Evolutionary conservation across 164 flowering plant genomes (phyloP), one percentile per base, ranked within the genome.

Genomic region (Brasenia schreberi): DNA sequence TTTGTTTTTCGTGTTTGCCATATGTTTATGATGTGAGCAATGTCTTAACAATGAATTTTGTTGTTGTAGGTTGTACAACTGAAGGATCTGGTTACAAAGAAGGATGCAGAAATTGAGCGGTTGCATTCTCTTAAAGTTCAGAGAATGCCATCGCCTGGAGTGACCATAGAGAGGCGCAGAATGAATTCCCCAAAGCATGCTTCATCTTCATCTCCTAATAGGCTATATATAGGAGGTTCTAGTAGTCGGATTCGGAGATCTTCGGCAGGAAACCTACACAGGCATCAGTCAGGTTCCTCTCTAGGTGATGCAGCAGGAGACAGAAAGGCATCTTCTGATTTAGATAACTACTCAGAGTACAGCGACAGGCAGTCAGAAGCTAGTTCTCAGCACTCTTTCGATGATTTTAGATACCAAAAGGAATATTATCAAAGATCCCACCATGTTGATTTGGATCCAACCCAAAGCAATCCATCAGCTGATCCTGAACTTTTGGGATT

Each of bases 61-160:
- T 9, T 49, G 10, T 49, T 75, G 61, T 79, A 94, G 98, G 88
- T 94, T 64, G 81, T 88, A 64, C 78, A 90, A 69, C 92, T 91
- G 7, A 91, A 83, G 70, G 96, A 94, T 75, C 79, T 78, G 43
- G 84, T 94, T 62, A 75, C 89, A 0, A 87, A 80, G 71, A 94
- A 86, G 72, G 98, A 94, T 67, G 95, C 85, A 52, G 97, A 94
- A 82, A 91, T 94, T 53, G 96, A 85, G 72, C 74, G 83, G 63
- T 65, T 90, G 73, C 93, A 84, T 56, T 68, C 82, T 61, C 80
- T 79, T 19, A 86, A 77, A 74, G 86, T 85, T 73, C 77, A 68
- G 1, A 87, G 81, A 77, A 77, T 69, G 52, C 77, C 62, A n/a
- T 68, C 78, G 61, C 77, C 81, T 6, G 62, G 19, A 18, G 59